Conservation (phyloP, 192 early-diverging fungal genomes). For the Umbelopsis isabellina region DNA sequence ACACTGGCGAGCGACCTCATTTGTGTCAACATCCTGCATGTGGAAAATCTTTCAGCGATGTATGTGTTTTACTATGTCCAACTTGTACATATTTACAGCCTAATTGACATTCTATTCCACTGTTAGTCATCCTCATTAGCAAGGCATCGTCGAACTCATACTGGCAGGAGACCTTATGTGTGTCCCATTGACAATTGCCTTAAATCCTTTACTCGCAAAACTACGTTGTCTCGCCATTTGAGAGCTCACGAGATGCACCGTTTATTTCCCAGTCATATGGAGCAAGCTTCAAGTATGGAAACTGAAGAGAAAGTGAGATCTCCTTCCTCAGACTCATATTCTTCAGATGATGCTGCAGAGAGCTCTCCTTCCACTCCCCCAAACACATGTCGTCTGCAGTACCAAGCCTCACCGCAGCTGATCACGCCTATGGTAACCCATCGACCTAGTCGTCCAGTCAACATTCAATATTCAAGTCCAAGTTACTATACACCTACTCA, state of each 20-base stretch:
- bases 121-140: slow-evolving; percentile 72
- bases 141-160: slow-evolving; percentile 77
- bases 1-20: slow-evolving; percentile 71
- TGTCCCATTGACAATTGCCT: slow-evolving; percentile 70
- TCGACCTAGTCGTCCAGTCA: slow-evolving; percentile 4
- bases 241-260: slow-evolving; percentile 48
- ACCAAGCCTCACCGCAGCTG: slow-evolving; percentile 17
- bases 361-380: slow-evolving; percentile 12
- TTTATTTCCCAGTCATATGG: background rate
- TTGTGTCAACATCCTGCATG: slow-evolving; percentile 62
- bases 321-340: slow-evolving; percentile 2
- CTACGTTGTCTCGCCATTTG: slow-evolving; percentile 66
- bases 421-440: slow-evolving; percentile 1
- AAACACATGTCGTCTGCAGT: slow-evolving; percentile 5
- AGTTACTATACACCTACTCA: background rate
- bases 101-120: background rate
- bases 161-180: slow-evolving; percentile 76
- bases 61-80: slow-evolving; percentile 33
- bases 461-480: slow-evolving; percentile 2
- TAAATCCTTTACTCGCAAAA: slow-evolving; percentile 74
- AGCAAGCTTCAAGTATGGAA: background rate
- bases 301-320: slow-evolving; percentile 11
- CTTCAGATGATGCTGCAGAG: slow-evolving; percentile 19
- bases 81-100: background rate
- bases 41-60: slow-evolving; percentile 72